Base-by-base conservation (phyloP, 305 asterid genomes). In the Fraxinus paxiana region DNA sequence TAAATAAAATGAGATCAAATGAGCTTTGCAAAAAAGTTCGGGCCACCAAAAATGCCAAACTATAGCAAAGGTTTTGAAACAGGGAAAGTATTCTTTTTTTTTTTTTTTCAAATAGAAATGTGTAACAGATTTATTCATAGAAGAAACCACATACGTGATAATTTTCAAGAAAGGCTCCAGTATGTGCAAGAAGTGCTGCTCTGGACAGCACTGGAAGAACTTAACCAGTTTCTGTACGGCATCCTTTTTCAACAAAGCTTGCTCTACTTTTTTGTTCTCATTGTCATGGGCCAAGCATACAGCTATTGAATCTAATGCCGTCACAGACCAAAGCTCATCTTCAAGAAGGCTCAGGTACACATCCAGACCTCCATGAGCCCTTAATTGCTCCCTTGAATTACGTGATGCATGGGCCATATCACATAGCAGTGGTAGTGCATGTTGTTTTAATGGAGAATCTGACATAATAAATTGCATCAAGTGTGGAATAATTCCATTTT, bases 391-490 rank as follows among this genome's bases (percentile, higher is more conserved):
- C 87, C 99, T 90, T 18, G 99, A 93, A 83, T 94, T 93, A 79
- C 97, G 95, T 61, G 99, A 96, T 79, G 99, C 99, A 86, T 96
- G 98, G 65, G 99, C 99, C 99, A 94, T 94, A 86, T 96, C 99
- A 87, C 98, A 94, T 69, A 96, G 90, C 76, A 96, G 89, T 81
- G 98, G 98, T 82, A 96, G 88, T 34, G 99, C 98, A 85, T 86
- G 90, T 87, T 92, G 98, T 84, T 87, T 92, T 77, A 96, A 81
- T 73, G 98, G 98, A 84, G 99, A 96, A 90, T 86, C 95, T 78
- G 94, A 88, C 96, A 93, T 91, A 81, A 96, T 90, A 84, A 96
- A 93, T 79, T 87, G 95, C 98, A 96, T 90, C 84, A 96, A 88
- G 86, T 92, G 99, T 81, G 99, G 99, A 87, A 96, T 93, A 75